These are phyloP conservation scores for Talaromyces verruculosus DNA, from an alignment of 2,329 filamentous ascomycete species.

Conservation along the genomic window DNA sequence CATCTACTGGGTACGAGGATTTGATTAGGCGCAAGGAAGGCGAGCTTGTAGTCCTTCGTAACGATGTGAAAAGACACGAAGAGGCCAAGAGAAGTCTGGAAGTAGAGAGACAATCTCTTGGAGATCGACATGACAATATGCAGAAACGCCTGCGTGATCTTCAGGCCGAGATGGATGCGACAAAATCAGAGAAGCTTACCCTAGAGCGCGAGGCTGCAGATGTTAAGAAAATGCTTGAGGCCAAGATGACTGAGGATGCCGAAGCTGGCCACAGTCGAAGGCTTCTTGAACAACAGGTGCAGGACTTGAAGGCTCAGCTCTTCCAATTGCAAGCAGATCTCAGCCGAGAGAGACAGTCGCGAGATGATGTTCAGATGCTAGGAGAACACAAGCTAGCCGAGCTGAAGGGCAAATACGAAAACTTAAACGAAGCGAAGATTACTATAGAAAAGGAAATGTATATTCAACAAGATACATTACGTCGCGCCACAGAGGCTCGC, in stretches of 20 bases:
- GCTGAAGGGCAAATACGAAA: slow-evolving; percentile 80
- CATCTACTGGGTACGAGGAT: slow-evolving; percentile 93
- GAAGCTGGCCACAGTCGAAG: slow-evolving; percentile 79
- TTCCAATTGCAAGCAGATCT: slow-evolving; percentile 84
- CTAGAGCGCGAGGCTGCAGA: slow-evolving; percentile 87
- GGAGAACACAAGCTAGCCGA: slow-evolving; percentile 83
- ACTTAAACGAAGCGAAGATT: slow-evolving; percentile 90
- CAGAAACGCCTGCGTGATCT: slow-evolving; percentile 74
- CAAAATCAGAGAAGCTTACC: slow-evolving; percentile 79
- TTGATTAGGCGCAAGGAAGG: slow-evolving; percentile 91
- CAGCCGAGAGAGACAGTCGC: slow-evolving; percentile 85
- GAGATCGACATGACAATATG: slow-evolving; percentile 75
- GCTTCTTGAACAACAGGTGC: slow-evolving; percentile 81
- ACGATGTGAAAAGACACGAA: slow-evolving; percentile 80
- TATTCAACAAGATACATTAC: slow-evolving; percentile 85
- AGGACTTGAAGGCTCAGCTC: slow-evolving; percentile 80
- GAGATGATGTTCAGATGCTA: slow-evolving; percentile 88
- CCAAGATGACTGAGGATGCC: slow-evolving; percentile 83
- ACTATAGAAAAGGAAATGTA: slow-evolving; percentile 98
- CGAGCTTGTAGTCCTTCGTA: slow-evolving; percentile 79
- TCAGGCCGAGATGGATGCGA: slow-evolving; percentile 82
- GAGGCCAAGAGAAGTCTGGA: slow-evolving; percentile 77
- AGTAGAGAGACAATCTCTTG: slow-evolving; percentile 70
- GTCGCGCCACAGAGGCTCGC: slow-evolving; percentile 79
- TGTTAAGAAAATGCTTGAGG: slow-evolving; percentile 80